A percentile compares a stretch with the other conserved stretches of the same genome.
Conservation (phyloP, 148 eudicot species). For the Spergularia bocconei region DNA sequence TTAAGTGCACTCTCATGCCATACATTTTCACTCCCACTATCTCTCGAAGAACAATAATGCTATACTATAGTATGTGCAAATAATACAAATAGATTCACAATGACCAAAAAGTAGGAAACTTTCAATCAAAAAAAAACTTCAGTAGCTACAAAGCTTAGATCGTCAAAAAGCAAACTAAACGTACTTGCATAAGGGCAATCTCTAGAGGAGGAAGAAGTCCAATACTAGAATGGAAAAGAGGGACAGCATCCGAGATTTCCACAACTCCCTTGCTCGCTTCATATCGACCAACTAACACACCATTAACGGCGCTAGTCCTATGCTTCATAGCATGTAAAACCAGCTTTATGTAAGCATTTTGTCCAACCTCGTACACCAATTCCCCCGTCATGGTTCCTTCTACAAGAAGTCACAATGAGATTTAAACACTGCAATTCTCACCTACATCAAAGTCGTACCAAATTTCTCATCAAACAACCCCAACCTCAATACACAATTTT, state of each 20-base stretch:
- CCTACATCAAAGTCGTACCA: constrained; percentile 8
- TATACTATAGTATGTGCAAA: no score
- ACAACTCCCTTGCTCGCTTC: constrained; percentile 34
- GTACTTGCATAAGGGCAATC: constrained; percentile 81
- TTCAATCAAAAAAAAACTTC: not conserved
- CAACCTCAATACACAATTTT: no score
- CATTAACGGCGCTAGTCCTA: constrained; percentile 57
- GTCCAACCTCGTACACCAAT: constrained; percentile 54
- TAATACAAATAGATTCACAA: not conserved
- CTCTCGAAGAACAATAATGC: not conserved
- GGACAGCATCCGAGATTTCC: constrained; percentile 71
- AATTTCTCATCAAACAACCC: not conserved
- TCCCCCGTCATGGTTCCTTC: constrained; percentile 29
- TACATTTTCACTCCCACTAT: not conserved
- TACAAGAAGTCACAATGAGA: constrained; percentile 15
- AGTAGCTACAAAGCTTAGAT: constrained; percentile 3
- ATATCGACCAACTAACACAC: constrained; percentile 63
- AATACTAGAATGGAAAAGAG: constrained; percentile 73
- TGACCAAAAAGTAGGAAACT: not conserved
- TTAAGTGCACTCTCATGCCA: no score
- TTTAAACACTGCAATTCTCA: constrained; percentile 1
- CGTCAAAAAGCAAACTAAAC: not conserved
- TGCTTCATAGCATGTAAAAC: constrained; percentile 71
- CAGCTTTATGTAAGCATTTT: constrained; percentile 74
- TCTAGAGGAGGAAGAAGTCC: constrained; percentile 84